Evolutionary conservation across 345 rosid genomes (phyloP).

Genomic region (Heritiera littoralis): DNA sequence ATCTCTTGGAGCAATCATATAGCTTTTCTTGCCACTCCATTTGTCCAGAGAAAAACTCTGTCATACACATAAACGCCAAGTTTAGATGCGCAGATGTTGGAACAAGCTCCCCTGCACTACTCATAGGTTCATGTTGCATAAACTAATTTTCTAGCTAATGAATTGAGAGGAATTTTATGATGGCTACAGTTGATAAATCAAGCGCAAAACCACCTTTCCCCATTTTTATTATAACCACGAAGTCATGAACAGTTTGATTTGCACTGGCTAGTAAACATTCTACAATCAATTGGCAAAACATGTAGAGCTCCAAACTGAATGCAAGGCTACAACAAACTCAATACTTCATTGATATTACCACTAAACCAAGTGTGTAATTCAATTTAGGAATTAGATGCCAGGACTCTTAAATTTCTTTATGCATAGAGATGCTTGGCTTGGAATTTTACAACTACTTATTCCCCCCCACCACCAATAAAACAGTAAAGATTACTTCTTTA

Average conservation of each 20-base stretch:
- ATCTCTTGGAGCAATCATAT: constrained; percentile 8
- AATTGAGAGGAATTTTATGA: neutral
- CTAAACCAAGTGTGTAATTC: neutral
- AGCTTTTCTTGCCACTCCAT: constrained; percentile 9
- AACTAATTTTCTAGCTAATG: neutral
- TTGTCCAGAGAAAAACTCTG: constrained; percentile 5
- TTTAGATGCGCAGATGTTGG: neutral
- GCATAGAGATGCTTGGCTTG: neutral
- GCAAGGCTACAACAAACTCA: neutral
- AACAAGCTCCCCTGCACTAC: neutral
- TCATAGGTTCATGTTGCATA: neutral
- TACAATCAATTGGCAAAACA: too few species aligned
- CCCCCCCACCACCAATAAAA: neutral
- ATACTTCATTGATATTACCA: neutral
- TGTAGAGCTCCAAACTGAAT: neutral
- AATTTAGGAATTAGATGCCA: neutral
- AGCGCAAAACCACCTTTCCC: neutral
- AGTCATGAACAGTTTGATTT: neutral
- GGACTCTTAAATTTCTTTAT: neutral
- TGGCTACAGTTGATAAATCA: neutral
- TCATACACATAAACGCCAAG: neutral
- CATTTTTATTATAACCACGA: neutral
- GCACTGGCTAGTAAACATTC: neutral
- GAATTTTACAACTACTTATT: neutral
- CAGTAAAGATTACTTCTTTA: too few species aligned